These are phyloP conservation scores for Penicillium canariense DNA, from an alignment of 495 filamentous ascomycete species.

Conservation along the genomic window DNA sequence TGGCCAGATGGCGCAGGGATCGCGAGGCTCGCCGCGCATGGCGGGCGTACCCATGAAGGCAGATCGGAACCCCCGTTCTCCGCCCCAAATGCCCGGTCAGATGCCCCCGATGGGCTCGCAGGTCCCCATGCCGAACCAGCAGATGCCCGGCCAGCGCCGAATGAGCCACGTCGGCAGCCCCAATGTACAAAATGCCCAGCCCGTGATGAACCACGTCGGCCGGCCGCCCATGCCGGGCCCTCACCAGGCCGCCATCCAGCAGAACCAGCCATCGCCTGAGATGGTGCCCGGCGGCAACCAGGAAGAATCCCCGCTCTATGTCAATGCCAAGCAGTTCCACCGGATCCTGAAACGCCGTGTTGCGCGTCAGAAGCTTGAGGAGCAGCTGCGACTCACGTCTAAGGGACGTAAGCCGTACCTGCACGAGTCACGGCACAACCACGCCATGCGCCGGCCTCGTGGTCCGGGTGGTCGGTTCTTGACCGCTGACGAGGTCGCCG, in stretches of 20 bases:
- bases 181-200: constrained; percentile 42
- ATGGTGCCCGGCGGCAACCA: constrained; percentile 64
- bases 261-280: constrained; percentile 79
- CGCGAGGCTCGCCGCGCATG: constrained; percentile 54
- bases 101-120: constrained; percentile 52
- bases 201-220: constrained; percentile 49
- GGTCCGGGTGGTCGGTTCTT: constrained; percentile 96
- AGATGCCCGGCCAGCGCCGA: constrained; percentile 44
- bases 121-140: constrained; percentile 45
- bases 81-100: constrained; percentile 48
- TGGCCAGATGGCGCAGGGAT: constrained; percentile 44
- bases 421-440: constrained; percentile 98
- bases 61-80: constrained; percentile 52
- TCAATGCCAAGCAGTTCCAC: constrained; percentile 99
- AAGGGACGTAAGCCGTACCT: constrained; percentile 97
- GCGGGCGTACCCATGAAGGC: constrained; percentile 48
- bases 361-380: constrained; percentile 89
- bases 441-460: constrained; percentile 93
- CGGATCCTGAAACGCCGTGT: constrained; percentile 92
- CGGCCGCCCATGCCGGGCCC: constrained; percentile 49
- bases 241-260: constrained; percentile 52
- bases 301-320: constrained; percentile 94
- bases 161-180: constrained; percentile 54
- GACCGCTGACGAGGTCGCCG: constrained; percentile 95
- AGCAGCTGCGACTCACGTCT: constrained; percentile 82